Evolutionary conservation across 1,139 yeast genomes (phyloP).

Genomic region (Pichia terricola): DNA sequence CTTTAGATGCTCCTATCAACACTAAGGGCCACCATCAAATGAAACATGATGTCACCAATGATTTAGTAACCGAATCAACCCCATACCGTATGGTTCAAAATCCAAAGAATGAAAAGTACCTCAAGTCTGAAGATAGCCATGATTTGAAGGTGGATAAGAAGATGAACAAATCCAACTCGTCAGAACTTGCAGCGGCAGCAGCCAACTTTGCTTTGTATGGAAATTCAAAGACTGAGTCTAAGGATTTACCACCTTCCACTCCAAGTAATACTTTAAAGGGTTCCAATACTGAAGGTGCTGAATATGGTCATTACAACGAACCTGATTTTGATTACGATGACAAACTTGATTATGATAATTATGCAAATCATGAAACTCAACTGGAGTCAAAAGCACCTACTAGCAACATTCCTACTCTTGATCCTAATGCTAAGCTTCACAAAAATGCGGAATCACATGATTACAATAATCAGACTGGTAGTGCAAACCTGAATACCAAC

Average conservation of each 20-base stretch:
- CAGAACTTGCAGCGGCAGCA: neutral
- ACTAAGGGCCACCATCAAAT: neutral
- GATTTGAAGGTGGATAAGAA: slow-evolving; percentile 3
- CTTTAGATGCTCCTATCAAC: neutral
- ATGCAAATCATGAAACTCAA: neutral
- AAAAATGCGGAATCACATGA: neutral
- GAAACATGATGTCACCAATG: slow-evolving; percentile 2
- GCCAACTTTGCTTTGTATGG: neutral
- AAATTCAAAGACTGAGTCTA: neutral
- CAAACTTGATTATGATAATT: neutral
- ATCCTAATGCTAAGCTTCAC: neutral
- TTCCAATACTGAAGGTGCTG: neutral
- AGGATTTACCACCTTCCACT: no score
- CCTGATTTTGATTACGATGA: neutral
- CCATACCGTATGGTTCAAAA: slow-evolving; percentile 12
- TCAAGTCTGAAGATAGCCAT: slow-evolving; percentile 3
- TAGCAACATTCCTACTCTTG: no score
- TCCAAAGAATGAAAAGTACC: slow-evolving; percentile 3
- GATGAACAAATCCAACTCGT: neutral
- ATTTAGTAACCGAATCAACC: slow-evolving; percentile 6
- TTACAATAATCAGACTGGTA: neutral
- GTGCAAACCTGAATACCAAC: neutral
- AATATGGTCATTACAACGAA: neutral
- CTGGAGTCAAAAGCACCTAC: neutral
- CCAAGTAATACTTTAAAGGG: neutral